Evolutionary conservation across 495 filamentous ascomycete genomes (phyloP), one percentile per base, ranked within the genome.

Genomic region (Aspergillus incahuasiensis): DNA sequence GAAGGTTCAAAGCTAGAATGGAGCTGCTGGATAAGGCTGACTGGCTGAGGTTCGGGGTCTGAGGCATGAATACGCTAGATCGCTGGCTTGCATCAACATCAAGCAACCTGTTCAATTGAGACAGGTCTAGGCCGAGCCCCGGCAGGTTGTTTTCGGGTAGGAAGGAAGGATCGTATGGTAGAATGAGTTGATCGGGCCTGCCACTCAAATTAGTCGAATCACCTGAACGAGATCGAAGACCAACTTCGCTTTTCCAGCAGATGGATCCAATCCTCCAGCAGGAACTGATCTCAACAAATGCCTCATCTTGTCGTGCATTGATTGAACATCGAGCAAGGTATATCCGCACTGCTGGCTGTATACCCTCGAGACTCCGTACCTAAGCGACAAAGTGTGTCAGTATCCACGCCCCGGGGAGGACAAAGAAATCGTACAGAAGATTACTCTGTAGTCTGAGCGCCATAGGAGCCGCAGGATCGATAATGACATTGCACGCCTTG

Each of bases 381-480:
- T 89, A 53, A 22, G 12, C 7, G 52, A n/a, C 30, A 34, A 44
- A 19, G 54, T 40, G 8, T 25, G 38, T 40, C 22, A 49, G 30
- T 18, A 1, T 28, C 8, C 20, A 16, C 13, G 18, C 18, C 41
- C 24, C 42, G 22, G 66, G 45, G 13, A 13, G 52, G 40, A 8
- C 32, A 5, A 18, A 22, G 20, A 48, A 32, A 13, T 20, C 79
- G 64, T 69, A 85, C 75, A 98, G 82, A 25, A 98, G 73, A 62
- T 87, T 96, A 9, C 92, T 90, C 68, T 98, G 94, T 30, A 98
- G 81, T 15, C 94, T 86, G 63, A 98, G 70, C 2, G 94, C 94
- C 77, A 98, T 88, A 9, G 94, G 94, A 6, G 88, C 91, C 21
- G 85, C 86, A 0, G 94, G 91, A 52, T 87, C 77, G 25, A 86